These are phyloP conservation scores for Ustilago loliicola DNA, from an alignment of 1,284 basidiomycete species.

Conservation along the genomic window DNA sequence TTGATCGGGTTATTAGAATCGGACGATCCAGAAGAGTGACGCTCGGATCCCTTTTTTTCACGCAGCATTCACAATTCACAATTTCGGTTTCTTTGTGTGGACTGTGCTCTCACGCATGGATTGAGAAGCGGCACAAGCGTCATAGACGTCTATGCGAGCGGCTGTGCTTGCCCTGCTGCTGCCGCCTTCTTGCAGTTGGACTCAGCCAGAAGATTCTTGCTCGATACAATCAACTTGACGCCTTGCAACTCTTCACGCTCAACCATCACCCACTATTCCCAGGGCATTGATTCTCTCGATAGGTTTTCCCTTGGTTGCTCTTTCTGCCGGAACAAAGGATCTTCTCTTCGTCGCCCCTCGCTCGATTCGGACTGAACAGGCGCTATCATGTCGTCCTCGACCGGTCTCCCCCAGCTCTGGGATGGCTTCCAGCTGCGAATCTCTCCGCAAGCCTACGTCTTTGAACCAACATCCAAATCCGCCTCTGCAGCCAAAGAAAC, in stretches of 20 bases:
- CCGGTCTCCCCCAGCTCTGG: constrained; percentile 40
- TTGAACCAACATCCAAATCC: constrained; percentile 38
- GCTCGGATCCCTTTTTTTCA: constrained; percentile 14
- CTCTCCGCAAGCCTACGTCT: constrained; percentile 43
- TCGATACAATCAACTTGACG: background rate
- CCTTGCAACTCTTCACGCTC: background rate
- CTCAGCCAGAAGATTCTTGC: constrained; percentile 4
- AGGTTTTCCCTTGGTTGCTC: background rate
- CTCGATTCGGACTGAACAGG: background rate
- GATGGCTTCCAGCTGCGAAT: constrained; percentile 39
- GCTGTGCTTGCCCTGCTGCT: background rate
- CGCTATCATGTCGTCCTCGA: constrained; percentile 35
- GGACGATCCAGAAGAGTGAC: background rate
- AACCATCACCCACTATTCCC: background rate
- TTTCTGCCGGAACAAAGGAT: background rate
- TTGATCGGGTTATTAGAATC: background rate
- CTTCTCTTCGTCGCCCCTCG: background rate
- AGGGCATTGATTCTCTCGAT: background rate
- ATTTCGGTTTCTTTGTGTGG: background rate
- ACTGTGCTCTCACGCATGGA: constrained; percentile 10
- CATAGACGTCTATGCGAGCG: background rate
- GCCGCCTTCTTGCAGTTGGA: background rate
- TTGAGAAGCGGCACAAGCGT: constrained; percentile 7
- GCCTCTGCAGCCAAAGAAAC: constrained; percentile 17
- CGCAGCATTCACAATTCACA: constrained; percentile 6